phyloP scores from a whole-genome alignment of 2,329 filamentous ascomycete species.

The Madurella mycetomatis region DNA sequence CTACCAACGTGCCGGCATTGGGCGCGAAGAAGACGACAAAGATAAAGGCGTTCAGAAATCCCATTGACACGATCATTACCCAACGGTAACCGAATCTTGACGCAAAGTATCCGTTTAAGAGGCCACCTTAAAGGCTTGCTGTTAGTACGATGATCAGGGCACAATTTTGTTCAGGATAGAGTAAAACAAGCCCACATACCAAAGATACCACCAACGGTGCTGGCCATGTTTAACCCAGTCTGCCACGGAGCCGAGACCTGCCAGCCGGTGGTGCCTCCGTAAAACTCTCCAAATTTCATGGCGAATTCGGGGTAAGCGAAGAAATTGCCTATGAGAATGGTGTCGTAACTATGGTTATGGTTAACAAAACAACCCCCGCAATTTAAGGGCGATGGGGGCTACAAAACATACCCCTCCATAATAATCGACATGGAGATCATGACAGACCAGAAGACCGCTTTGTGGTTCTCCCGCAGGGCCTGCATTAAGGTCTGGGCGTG shows the following conservation, averaged over 20 bases:
- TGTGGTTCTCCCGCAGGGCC: conserved; percentile 22
- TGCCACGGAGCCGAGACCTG: conserved; percentile 51
- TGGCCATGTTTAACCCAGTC: conserved; percentile 40
- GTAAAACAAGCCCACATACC: neutral
- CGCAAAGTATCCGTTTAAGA: conserved; percentile 41
- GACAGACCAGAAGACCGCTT: conserved; percentile 30
- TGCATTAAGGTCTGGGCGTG: conserved; percentile 8
- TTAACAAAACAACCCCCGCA: neutral
- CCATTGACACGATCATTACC: conserved; percentile 41
- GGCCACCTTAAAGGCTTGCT: conserved; percentile 27
- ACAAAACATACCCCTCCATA: conserved; percentile 34
- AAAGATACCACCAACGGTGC: conserved; percentile 34
- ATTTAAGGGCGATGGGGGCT: neutral
- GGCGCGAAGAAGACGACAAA: conserved; percentile 48
- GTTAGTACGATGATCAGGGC: conserved; percentile 1
- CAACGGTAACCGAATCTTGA: conserved; percentile 40
- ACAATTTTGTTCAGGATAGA: too few relatives aligned
- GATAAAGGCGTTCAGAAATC: conserved; percentile 40
- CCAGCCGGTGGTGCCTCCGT: conserved; percentile 3
- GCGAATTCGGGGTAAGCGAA: conserved; percentile 32
- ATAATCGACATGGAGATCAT: conserved; percentile 35
- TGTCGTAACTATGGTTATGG: conserved; percentile 24
- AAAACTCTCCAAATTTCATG: conserved; percentile 21
- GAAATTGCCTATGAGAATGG: conserved; percentile 26
- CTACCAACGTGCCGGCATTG: conserved; percentile 39